Conservation (phyloP, 352 stramenopile genomes). For the Globisporangium emineosum region DNA sequence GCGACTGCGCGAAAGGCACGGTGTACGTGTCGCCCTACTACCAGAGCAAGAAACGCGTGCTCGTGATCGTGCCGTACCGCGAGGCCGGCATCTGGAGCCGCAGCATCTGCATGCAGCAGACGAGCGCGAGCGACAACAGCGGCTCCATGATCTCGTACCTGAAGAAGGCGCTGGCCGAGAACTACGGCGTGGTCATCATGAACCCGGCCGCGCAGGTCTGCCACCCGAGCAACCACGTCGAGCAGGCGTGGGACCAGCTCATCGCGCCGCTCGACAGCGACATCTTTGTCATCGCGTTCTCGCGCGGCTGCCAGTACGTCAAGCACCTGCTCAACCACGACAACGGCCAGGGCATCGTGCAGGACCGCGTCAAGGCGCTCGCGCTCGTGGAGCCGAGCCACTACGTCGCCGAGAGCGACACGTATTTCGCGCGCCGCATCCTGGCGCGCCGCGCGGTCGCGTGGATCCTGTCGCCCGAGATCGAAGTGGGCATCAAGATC, state of each 20-base stretch:
- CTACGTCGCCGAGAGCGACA: conserved; percentile 69
- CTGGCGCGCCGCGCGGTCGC: conserved; percentile 60
- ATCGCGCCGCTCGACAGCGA: conserved; percentile 61
- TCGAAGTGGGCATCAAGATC: conserved; percentile 74
- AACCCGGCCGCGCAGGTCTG: conserved; percentile 78
- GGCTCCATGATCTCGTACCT: conserved; percentile 82
- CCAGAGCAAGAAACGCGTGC: conserved; percentile 52
- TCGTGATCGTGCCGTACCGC: conserved; percentile 84
- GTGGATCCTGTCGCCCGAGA: conserved; percentile 76
- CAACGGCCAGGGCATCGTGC: conserved; percentile 73
- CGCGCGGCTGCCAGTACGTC: conserved; percentile 69
- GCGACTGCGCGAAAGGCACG: conserved; percentile 60
- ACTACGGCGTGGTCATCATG: conserved; percentile 81
- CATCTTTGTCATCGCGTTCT: conserved; percentile 80
- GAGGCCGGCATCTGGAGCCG: conserved; percentile 84
- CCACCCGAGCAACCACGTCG: conserved; percentile 68
- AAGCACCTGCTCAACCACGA: conserved; percentile 80
- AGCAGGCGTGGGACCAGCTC: conserved; percentile 78
- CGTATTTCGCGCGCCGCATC: conserved; percentile 74
- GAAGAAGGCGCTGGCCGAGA: conserved; percentile 73
- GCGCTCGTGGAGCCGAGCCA: conserved; percentile 81
- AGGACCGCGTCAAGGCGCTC: conserved; percentile 78
- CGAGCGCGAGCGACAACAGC: conserved; percentile 47
- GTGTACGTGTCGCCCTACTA: conserved; percentile 68
- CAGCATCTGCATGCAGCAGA: conserved; percentile 80